phyloP scores from a whole-genome alignment of 2,329 filamentous ascomycete genomes.

The Alternaria viburni region DNA sequence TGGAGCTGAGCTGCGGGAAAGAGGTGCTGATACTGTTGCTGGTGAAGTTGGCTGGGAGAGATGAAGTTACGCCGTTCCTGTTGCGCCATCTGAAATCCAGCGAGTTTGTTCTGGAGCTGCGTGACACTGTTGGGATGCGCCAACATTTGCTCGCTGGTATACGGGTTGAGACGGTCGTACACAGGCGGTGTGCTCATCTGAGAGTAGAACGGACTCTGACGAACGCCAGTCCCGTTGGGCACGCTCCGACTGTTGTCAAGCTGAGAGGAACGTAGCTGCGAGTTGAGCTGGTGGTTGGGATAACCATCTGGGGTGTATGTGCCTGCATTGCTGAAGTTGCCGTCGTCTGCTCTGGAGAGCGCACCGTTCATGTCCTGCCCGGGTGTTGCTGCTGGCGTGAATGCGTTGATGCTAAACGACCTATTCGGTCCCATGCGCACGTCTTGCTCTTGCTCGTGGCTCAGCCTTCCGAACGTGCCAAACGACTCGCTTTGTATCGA shows the following conservation, averaged over 20 bases:
- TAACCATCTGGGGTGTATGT: constrained; percentile 47
- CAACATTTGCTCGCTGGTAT: constrained; percentile 50
- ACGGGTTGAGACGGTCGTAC: constrained; percentile 53
- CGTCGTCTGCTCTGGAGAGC: constrained; percentile 28
- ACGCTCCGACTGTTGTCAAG: constrained; percentile 52
- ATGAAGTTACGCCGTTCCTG: constrained; percentile 46
- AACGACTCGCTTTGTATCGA: constrained; percentile 48
- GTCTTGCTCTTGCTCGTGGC: constrained; percentile 45
- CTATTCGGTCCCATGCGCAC: constrained; percentile 40
- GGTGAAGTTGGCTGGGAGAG: constrained; percentile 41
- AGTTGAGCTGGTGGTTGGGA: constrained; percentile 36
- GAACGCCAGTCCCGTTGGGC: constrained; percentile 51
- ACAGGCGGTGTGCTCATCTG: constrained; percentile 53
- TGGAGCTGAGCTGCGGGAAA: constrained; percentile 46
- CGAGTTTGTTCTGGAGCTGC: constrained; percentile 57
- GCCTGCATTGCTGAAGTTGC: constrained; percentile 25
- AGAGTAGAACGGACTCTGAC: constrained; percentile 57
- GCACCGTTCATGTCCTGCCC: constrained; percentile 29
- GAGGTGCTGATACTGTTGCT: constrained; percentile 41
- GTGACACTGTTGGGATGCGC: constrained; percentile 54
- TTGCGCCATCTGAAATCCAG: constrained; percentile 55
- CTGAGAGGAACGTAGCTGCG: constrained; percentile 49
- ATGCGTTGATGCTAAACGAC: constrained; percentile 37
- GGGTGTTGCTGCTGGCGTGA: constrained; percentile 29
- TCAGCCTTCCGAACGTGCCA: constrained; percentile 43